Base-by-base conservation (phyloP, 176 grass and related monocot species). In the Metroxylon sagu region DNA sequence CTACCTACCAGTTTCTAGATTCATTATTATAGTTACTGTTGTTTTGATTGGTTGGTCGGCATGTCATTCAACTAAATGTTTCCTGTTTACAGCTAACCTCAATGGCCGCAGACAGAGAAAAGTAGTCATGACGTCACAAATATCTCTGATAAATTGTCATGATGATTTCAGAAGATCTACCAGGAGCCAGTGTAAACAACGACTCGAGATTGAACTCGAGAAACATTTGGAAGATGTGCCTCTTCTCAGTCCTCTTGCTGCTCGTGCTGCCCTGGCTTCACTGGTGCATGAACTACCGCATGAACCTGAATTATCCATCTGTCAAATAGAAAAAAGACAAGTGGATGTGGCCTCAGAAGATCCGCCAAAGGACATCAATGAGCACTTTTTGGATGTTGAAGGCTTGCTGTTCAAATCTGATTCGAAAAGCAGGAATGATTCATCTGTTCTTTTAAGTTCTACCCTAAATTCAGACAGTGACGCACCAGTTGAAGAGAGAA, bases 261-360 rank as follows among this genome's bases (percentile, higher is more conserved):
- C 79, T 43, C 66, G 67, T 67, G 79, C 79, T 54, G 79, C 79
- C 48, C 53, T 76, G 19, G 79, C 79, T 53, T 82, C 79, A 48
- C 58, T 71, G 27, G 16, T 76, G 52, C 23, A 57, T 64, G 56
- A 49, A 65, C 65, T 27, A 62, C 59, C 59, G 60, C 35, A 14
- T 14, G 18, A 60, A 35, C 48, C 12, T 25, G 57, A 54, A 74
- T 17, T 68, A 29, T 23, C 49, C n/a, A 53, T 75, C 21, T 49
- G 29, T 35, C 7, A 4, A 52, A 53, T 66, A 48, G 54, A 67
- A 60, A 31, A 61, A 49, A 3, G 43, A 17, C 71, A 54, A 7
- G 12, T 50, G 43, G 29, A 35, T 18, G 2, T 25, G 4, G 29
- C 64, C 52, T 31, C 48, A 28, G n/a, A 52, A 53, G 27, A 74